These are phyloP conservation scores for Xylariaceae sp. DNA, from an alignment of 2,329 filamentous ascomycete genomes.

Conservation along the genomic window DNA sequence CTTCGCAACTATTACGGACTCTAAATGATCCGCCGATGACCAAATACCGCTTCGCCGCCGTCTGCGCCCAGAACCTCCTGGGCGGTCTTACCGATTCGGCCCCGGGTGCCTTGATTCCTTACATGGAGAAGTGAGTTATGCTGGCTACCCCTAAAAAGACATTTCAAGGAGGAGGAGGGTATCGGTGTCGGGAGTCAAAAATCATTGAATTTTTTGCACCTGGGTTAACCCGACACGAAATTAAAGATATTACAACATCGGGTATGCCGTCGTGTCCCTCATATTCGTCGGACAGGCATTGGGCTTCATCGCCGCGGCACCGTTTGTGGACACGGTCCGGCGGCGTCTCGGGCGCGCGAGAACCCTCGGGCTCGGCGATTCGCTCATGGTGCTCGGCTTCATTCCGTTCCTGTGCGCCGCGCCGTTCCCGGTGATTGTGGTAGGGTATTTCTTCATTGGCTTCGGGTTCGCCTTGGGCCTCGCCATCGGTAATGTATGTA, in stretches of 20 bases:
- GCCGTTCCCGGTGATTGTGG: constrained; percentile 63
- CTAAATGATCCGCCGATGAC: constrained; percentile 61
- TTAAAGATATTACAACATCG: constrained; percentile 66
- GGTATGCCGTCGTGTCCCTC: constrained; percentile 72
- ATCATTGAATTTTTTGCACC: too few relatives aligned
- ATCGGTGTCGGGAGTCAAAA: too few relatives aligned
- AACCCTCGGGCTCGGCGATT: constrained; percentile 54
- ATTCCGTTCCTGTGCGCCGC: constrained; percentile 60
- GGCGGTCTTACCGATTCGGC: constrained; percentile 71
- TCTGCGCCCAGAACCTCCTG: constrained; percentile 60
- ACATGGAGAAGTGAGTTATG: constrained; percentile 60
- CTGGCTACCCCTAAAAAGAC: too few relatives aligned
- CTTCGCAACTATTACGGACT: constrained; percentile 26
- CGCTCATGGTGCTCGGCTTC: constrained; percentile 55
- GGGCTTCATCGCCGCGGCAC: constrained; percentile 70
- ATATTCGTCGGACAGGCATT: constrained; percentile 75
- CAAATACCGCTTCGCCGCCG: constrained; percentile 59
- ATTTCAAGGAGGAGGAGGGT: too few relatives aligned
- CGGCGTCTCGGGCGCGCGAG: constrained; percentile 59
- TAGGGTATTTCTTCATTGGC: constrained; percentile 64
- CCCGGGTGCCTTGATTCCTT: constrained; percentile 73
- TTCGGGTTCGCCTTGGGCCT: constrained; percentile 52
- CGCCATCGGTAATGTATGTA: constrained; percentile 49
- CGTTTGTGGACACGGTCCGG: constrained; percentile 60
- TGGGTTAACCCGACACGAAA: too few relatives aligned